A percentile compares a stretch with the other conserved stretches of the same genome.
phyloP scores from a whole-genome alignment of 768 basidiomycete genomes.

The Galerina marginata region DNA sequence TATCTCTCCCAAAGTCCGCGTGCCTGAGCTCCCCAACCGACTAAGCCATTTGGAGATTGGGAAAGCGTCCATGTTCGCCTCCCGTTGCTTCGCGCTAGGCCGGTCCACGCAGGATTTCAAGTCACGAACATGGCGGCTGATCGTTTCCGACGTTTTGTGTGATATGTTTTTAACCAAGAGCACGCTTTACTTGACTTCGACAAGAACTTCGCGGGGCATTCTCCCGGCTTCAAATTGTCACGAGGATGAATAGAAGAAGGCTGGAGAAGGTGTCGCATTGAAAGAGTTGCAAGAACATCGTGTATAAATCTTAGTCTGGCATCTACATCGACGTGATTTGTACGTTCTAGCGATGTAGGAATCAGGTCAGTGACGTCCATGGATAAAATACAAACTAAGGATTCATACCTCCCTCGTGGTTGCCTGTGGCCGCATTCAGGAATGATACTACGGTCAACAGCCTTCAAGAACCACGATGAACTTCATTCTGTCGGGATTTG shows the following conservation, averaged over 20 bases:
- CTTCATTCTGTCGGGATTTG: too few species aligned
- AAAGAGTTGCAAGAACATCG: neutral
- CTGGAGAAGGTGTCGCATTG: neutral
- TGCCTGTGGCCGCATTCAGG: too few species aligned
- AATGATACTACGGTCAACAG: too few species aligned
- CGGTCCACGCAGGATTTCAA: neutral
- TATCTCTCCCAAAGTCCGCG: neutral
- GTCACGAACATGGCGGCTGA: conserved; percentile 7
- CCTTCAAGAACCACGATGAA: too few species aligned
- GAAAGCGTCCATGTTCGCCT: neutral
- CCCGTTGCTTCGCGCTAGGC: conserved; percentile 6
- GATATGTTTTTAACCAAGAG: neutral
- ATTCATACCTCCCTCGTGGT: too few species aligned
- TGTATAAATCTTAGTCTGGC: too few species aligned
- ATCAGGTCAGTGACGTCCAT: too few species aligned
- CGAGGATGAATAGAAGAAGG: conserved; percentile 6
- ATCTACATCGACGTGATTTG: too few species aligned
- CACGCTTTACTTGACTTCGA: conserved; percentile 3
- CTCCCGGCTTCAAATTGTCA: conserved; percentile 6
- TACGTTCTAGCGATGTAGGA: too few species aligned
- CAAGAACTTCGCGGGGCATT: conserved; percentile 8
- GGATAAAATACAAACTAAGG: too few species aligned
- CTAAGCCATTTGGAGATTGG: conserved; percentile 13
- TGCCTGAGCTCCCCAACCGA: conserved; percentile 1
- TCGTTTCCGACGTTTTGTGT: neutral